Conservation (phyloP, 2,329 filamentous ascomycete genomes). For the Diaporthe nobilis region DNA sequence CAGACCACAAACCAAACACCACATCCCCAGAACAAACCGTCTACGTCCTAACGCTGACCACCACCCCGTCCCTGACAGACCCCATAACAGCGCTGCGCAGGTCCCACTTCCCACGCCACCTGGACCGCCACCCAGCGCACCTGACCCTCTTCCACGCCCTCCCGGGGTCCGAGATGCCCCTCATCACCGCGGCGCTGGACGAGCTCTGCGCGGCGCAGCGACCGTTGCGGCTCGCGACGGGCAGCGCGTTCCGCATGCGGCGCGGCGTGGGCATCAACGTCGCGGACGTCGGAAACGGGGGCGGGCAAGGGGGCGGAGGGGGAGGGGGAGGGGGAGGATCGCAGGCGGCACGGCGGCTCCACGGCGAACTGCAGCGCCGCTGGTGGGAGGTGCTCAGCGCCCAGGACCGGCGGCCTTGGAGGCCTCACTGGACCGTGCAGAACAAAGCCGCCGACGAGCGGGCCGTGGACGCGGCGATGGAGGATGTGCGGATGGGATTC, state of each 20-base stretch:
- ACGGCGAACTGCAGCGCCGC: neutral
- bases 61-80: slow-evolving; percentile 22
- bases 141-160: slow-evolving; percentile 40
- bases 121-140: slow-evolving; percentile 34
- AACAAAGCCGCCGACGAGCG: slow-evolving; percentile 32
- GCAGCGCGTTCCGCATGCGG: slow-evolving; percentile 14
- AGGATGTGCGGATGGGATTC: neutral
- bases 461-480: slow-evolving; percentile 26
- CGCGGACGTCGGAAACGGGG: neutral
- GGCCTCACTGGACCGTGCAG: slow-evolving; percentile 37
- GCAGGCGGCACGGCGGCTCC: neutral
- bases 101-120: slow-evolving; percentile 30
- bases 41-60: slow-evolving; percentile 37
- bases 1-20: slow-evolving; percentile 22
- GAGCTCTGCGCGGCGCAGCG: neutral
- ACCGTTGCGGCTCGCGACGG: slow-evolving; percentile 3
- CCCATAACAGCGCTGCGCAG: slow-evolving; percentile 33
- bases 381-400: slow-evolving; percentile 29
- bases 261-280: slow-evolving; percentile 26
- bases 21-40: neutral
- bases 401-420: slow-evolving; percentile 35
- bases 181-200: slow-evolving; percentile 1
- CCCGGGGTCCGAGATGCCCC: slow-evolving; percentile 14
- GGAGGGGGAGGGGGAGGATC: neutral
- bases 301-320: neutral